A percentile compares a stretch with the other conserved stretches of the same genome.
Evolutionary conservation across 2,329 filamentous ascomycete species (phyloP).

Genomic region (Monilinia fructigena): DNA sequence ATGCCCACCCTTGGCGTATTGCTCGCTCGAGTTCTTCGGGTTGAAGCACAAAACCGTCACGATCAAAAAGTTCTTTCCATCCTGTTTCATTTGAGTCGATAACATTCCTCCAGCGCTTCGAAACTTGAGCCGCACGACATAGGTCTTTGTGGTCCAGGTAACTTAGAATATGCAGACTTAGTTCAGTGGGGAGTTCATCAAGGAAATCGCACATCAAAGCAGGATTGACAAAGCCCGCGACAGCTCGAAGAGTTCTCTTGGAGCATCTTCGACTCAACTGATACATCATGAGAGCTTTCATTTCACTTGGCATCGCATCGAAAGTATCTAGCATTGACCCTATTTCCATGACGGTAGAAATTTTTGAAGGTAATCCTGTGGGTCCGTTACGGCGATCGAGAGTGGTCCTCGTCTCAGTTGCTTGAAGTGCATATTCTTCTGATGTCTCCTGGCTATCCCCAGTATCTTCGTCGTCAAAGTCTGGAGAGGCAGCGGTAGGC

Average conservation of each 20-base stretch:
- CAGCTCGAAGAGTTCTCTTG: slow-evolving; percentile 82
- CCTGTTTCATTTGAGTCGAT: slow-evolving; percentile 91
- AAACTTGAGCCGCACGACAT: slow-evolving; percentile 88
- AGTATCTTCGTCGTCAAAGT: slow-evolving; percentile 48
- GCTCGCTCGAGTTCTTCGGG: slow-evolving; percentile 81
- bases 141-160: slow-evolving; percentile 84
- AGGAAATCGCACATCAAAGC: slow-evolving; percentile 94
- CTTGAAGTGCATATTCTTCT: slow-evolving; percentile 27
- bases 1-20: slow-evolving; percentile 91
- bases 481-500: slow-evolving; percentile 76
- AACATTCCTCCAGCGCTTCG: slow-evolving; percentile 87
- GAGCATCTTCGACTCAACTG: slow-evolving; percentile 87
- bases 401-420: slow-evolving; percentile 45
- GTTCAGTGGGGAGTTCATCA: slow-evolving; percentile 76
- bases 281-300: slow-evolving; percentile 97
- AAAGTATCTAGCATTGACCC: slow-evolving; percentile 85
- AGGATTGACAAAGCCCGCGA: slow-evolving; percentile 89
- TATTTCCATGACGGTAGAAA: slow-evolving; percentile 66
- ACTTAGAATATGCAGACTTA: slow-evolving; percentile 82
- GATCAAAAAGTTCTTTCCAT: slow-evolving; percentile 90
- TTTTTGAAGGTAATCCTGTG: slow-evolving; percentile 31
- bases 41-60: slow-evolving; percentile 76
- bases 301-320: slow-evolving; percentile 82
- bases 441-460: slow-evolving; percentile 34
- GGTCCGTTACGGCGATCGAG: slow-evolving; percentile 33